Evolutionary conservation across 352 stramenopile species (phyloP).

Genomic region (Phytophthora fragariae): DNA sequence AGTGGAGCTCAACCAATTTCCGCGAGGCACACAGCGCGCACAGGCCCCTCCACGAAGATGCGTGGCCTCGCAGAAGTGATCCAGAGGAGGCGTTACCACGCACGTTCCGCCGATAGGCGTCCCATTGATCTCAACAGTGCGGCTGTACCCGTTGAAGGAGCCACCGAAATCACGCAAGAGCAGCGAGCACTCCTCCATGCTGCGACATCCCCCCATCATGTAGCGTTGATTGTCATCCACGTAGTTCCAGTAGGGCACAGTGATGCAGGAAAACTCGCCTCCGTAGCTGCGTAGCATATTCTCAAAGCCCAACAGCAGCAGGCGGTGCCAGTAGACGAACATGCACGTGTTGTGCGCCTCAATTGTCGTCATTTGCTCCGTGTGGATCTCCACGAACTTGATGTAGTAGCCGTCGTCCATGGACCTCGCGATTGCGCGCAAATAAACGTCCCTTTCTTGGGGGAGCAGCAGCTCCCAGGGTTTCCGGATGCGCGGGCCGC

Average conservation of each 20-base stretch:
- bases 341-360: constrained; percentile 90
- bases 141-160: constrained; percentile 42
- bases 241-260: constrained; percentile 90
- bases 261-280: constrained; percentile 85
- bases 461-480: constrained; percentile 72
- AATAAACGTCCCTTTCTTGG: constrained; percentile 76
- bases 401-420: constrained; percentile 90
- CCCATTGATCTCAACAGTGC: constrained; percentile 73
- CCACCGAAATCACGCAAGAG: constrained; percentile 80
- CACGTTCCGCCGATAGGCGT: constrained; percentile 70
- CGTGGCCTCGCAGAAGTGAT: constrained; percentile 86
- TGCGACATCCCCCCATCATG: constrained; percentile 62
- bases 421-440: constrained; percentile 68
- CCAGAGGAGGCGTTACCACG: constrained; percentile 47
- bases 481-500: constrained; percentile 78
- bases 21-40: constrained; percentile 74
- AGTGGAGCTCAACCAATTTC: constrained; percentile 53
- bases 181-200: constrained; percentile 77
- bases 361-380: constrained; percentile 79
- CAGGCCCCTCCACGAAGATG: constrained; percentile 46
- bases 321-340: constrained; percentile 90
- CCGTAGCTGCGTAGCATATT: constrained; percentile 87
- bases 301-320: constrained; percentile 84
- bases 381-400: constrained; percentile 90
- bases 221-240: constrained; percentile 83